A percentile compares a stretch with the other conserved stretches of the same genome.
Evolutionary conservation across 108 stramenopile genomes (phyloP).

Genomic region (Cyclotella kingstonii): DNA sequence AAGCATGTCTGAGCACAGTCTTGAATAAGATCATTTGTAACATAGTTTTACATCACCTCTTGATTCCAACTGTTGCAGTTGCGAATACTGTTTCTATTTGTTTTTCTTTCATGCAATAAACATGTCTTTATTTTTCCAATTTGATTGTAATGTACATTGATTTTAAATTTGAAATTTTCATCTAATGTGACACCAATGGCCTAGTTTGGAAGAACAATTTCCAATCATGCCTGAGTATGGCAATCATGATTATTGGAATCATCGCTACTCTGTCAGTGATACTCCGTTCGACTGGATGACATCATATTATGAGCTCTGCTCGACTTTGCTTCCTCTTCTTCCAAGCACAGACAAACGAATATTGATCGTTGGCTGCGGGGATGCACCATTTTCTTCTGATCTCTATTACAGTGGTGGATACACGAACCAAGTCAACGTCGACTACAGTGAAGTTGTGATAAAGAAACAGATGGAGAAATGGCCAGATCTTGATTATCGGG

Average conservation of each 20-base stretch:
- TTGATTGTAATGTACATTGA: no score
- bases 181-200: no score
- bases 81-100: no score
- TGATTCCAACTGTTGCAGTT: no score
- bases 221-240: slow-evolving; percentile 12
- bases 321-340: slow-evolving; percentile 11
- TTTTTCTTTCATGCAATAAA: no score
- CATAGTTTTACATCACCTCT: no score
- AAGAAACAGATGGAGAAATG: slow-evolving; percentile 15
- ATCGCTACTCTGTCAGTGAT: neutral
- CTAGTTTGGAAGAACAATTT: no score
- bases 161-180: no score
- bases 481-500: slow-evolving; percentile 18
- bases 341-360: slow-evolving; percentile 3
- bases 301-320: slow-evolving; percentile 3
- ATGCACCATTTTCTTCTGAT: slow-evolving; percentile 31
- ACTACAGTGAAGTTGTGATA: slow-evolving; percentile 56
- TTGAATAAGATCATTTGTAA: no score
- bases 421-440: slow-evolving; percentile 43
- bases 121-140: no score
- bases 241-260: slow-evolving; percentile 10
- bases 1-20: no score
- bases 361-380: slow-evolving; percentile 45
- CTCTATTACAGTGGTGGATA: slow-evolving; percentile 29
- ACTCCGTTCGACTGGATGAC: slow-evolving; percentile 34